Evolutionary conservation across 306 rosid species (phyloP), one percentile per base, ranked within the genome.

Genomic region (Fagus sylvatica): DNA sequence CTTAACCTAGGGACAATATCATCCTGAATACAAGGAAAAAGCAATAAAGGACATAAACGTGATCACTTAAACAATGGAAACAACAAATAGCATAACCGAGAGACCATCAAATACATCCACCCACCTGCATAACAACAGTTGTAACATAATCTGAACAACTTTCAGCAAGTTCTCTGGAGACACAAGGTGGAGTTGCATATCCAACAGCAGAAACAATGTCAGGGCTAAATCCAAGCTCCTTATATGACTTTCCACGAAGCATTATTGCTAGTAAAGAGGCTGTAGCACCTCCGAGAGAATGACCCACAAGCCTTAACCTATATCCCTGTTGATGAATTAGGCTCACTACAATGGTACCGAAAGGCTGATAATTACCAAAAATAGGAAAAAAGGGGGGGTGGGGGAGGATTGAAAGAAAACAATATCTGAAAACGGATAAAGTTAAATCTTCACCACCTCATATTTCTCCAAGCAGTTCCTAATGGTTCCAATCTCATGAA

Each of bases 251-350:
- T 77, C 88, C 87, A 17, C 56, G 91, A 42, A 95, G 89, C 97
- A 91, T 93, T 83, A 91, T 90, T 67, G 98, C 99, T 73, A 96
- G 81, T 56, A 95, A 66, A 78, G 98, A 88, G 81, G 99, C 98
- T 79, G 83, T 95, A 64, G 99, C 91, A 76, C 98, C 98, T 80
- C 99, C 98, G 71, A 93, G 93, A 54, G 99, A 95, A 95, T 95
- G 99, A 76, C 99, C 98, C 77, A 93, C 98, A 9, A 95, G 84
- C 89, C 91, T 90, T 84, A 95, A 85, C 91, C 93, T 93, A 84
- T 62, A 95, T 83, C 98, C 98, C 97, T 95, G 96, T 90, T 90
- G 69, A 84, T 76, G 86, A 84, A 84, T 90, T 83, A 85, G 88
- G 69, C 61, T 80, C 71, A 62, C 80, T 68, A 88, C 62, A 74